Evolutionary conservation across 1,139 yeast genomes (phyloP).

Genomic region (Torulaspora globosa): DNA sequence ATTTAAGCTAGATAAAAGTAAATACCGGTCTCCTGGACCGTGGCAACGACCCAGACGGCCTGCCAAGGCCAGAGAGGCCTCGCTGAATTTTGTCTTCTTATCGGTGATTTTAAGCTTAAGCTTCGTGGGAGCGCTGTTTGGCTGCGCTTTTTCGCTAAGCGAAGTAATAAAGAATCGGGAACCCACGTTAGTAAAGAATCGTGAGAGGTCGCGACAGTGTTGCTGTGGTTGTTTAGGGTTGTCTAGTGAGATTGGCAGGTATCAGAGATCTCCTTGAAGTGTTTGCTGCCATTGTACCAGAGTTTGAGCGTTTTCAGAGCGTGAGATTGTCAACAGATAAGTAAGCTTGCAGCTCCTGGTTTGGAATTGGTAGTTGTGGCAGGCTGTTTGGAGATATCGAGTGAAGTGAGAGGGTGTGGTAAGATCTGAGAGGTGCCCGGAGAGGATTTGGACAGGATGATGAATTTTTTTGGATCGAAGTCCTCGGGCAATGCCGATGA

Average conservation of each 20-base stretch:
- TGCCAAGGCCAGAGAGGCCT: not conserved
- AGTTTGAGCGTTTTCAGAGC: not conserved
- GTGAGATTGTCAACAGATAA: not conserved
- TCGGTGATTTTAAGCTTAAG: not conserved
- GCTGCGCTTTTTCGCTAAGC: slow-evolving; percentile 8
- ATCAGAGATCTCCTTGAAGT: not conserved
- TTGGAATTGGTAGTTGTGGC: not conserved
- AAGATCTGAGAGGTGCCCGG: not conserved
- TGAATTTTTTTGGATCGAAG: slow-evolving; percentile 33
- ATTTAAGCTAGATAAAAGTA: slow-evolving; percentile 3
- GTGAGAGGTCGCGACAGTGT: not conserved
- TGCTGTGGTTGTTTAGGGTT: not conserved
- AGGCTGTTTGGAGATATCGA: not conserved
- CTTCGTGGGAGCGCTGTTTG: not conserved
- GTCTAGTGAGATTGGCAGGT: not conserved
- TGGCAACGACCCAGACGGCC: not conserved
- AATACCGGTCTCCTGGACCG: not conserved
- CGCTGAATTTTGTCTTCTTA: not conserved
- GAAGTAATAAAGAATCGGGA: not conserved
- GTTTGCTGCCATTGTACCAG: not conserved
- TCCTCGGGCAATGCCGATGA: slow-evolving; percentile 10
- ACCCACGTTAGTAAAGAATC: slow-evolving; percentile 1
- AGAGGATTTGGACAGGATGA: slow-evolving; percentile 10
- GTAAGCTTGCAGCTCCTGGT: not conserved
- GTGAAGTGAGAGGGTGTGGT: not conserved